Evolutionary conservation across 78 protist genomes (phyloP).

Genomic region (Guillardia theta): DNA sequence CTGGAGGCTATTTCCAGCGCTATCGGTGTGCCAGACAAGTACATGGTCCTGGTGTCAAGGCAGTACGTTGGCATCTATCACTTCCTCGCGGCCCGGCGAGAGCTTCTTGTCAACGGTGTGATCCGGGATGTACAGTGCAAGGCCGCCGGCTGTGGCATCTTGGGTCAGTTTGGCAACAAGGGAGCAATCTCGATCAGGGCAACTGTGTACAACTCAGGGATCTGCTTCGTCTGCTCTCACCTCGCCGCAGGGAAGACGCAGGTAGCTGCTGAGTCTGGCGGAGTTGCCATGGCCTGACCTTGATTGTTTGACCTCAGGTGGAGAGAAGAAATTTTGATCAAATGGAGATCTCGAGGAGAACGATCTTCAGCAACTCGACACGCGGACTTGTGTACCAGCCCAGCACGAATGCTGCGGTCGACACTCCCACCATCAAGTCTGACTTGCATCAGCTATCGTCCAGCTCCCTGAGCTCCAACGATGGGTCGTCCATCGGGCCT

Average conservation of each 20-base stretch:
- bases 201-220: neutral
- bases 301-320: too few relatives aligned
- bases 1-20: neutral
- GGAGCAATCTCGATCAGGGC: neutral
- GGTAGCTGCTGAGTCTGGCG: neutral
- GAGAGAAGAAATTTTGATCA: neutral
- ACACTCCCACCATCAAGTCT: too few relatives aligned
- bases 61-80: neutral
- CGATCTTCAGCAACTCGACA: neutral
- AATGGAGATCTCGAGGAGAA: neutral
- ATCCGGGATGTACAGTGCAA: neutral
- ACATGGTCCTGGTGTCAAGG: neutral
- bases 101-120: neutral
- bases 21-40: neutral
- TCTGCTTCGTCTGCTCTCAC: conserved; percentile 1
- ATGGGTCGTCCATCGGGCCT: too few relatives aligned
- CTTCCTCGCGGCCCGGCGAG: neutral
- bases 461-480: too few relatives aligned
- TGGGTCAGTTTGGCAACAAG: neutral
- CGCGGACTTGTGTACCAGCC: neutral
- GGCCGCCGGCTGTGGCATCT: neutral
- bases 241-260: neutral
- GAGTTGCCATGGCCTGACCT: too few relatives aligned
- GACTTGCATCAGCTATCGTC: too few relatives aligned
- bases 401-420: too few relatives aligned